Conservation (phyloP, 2,329 filamentous ascomycete genomes). For the Metarhizium brunneum region DNA sequence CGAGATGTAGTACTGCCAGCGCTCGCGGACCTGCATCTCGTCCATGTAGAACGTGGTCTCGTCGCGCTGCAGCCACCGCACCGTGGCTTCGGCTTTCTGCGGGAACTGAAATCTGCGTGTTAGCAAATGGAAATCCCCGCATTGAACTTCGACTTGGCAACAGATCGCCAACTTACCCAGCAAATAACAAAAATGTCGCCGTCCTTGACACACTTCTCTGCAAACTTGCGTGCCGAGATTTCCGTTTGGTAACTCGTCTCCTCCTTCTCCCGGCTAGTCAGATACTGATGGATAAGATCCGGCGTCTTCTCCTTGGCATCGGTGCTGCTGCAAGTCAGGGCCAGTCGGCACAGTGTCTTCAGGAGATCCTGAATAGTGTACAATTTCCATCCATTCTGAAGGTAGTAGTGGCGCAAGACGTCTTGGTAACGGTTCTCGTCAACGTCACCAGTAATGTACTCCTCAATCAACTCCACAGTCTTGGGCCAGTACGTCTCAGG, state of each 20-base stretch:
- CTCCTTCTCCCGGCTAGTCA: slow-evolving; percentile 69
- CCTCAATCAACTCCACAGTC: slow-evolving; percentile 76
- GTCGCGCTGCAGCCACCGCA: slow-evolving; percentile 61
- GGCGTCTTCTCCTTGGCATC: slow-evolving; percentile 90
- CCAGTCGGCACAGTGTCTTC: slow-evolving; percentile 69
- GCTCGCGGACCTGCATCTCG: slow-evolving; percentile 72
- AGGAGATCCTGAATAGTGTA: slow-evolving; percentile 91
- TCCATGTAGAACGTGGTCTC: slow-evolving; percentile 78
- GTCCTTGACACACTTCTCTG: slow-evolving; percentile 88
- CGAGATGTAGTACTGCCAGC: slow-evolving; percentile 94
- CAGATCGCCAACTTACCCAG: slow-evolving; percentile 59
- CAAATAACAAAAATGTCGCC: slow-evolving; percentile 83
- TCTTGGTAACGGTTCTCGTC: slow-evolving; percentile 84
- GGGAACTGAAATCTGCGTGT: slow-evolving; percentile 47
- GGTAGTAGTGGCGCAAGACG: slow-evolving; percentile 81
- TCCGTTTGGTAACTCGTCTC: slow-evolving; percentile 86
- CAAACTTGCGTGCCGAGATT: slow-evolving; percentile 82
- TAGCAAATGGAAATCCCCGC: slow-evolving; percentile 14
- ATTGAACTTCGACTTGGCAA: not conserved
- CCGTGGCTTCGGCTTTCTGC: slow-evolving; percentile 54
- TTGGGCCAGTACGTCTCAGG: slow-evolving; percentile 73
- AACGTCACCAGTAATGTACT: slow-evolving; percentile 72
- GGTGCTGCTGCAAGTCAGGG: slow-evolving; percentile 70
- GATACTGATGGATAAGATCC: slow-evolving; percentile 82
- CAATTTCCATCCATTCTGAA: slow-evolving; percentile 83